phyloP scores from a whole-genome alignment of 129 eudicot genomes.

The Dittrichia graveolens region DNA sequence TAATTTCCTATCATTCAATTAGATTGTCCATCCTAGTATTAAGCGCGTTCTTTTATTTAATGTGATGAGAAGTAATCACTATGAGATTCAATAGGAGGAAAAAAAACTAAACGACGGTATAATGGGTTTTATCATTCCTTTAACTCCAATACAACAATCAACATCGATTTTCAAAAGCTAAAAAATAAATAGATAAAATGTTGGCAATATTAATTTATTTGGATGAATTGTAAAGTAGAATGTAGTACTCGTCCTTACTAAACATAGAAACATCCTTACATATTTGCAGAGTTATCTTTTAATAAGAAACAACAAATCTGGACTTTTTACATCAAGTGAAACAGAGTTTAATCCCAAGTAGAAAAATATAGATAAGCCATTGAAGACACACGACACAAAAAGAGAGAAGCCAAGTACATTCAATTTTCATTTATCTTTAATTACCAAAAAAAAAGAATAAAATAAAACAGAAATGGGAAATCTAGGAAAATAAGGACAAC shows the following conservation, averaged over 20 bases:
- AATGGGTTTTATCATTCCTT: no score
- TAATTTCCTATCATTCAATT: no score
- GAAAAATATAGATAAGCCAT: conserved; percentile 25
- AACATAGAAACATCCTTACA: conserved; percentile 14
- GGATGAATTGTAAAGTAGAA: neutral
- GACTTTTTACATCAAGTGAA: conserved; percentile 23
- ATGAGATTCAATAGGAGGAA: no score
- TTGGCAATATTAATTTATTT: neutral
- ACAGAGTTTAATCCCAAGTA: conserved; percentile 8
- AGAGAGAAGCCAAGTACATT: conserved; percentile 26
- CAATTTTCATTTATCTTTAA: neutral
- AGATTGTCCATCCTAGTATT: no score
- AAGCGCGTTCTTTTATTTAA: no score
- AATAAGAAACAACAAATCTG: neutral
- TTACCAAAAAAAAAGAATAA: neutral
- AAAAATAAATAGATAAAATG: neutral
- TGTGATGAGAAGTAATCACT: no score
- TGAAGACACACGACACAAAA: conserved; percentile 20
- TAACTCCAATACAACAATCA: neutral
- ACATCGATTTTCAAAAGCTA: neutral
- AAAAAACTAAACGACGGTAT: no score
- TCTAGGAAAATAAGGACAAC: conserved; percentile 40
- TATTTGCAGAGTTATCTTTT: neutral
- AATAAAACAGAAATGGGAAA: conserved; percentile 7
- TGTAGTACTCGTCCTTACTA: neutral